Evolutionary conservation across 1,139 yeast species (phyloP).

Genomic region (Candida anutae): DNA sequence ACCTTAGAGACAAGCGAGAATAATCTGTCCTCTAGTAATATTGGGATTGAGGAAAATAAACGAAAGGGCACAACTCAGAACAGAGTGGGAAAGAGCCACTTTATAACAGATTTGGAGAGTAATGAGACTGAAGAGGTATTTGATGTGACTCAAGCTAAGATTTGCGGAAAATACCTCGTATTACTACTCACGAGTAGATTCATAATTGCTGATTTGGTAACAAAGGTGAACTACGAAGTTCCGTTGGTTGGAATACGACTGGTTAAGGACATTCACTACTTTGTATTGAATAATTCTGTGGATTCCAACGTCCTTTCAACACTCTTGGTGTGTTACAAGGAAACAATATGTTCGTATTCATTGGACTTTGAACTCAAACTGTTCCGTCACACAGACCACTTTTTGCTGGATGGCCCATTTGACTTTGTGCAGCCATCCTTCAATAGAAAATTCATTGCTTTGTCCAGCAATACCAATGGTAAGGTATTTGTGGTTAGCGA

Average conservation of each 20-base stretch:
- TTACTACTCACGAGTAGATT: slow-evolving; percentile 21
- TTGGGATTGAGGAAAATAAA: slow-evolving; percentile 1
- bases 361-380: slow-evolving; percentile 17
- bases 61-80: no score
- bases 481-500: slow-evolving; percentile 48
- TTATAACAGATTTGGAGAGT: slow-evolving; percentile 28
- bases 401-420: slow-evolving; percentile 54
- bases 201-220: slow-evolving; percentile 20
- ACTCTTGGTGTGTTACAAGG: slow-evolving; percentile 20
- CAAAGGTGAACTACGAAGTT: slow-evolving; percentile 19
- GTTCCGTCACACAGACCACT: slow-evolving; percentile 26
- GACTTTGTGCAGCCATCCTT: slow-evolving; percentile 48
- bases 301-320: slow-evolving; percentile 9
- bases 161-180: slow-evolving; percentile 25
- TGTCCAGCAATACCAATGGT: slow-evolving; percentile 37
- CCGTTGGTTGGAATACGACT: slow-evolving; percentile 15
- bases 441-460: slow-evolving; percentile 52
- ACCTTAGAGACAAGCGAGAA: slow-evolving; percentile 29
- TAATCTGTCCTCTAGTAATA: slow-evolving; percentile 5
- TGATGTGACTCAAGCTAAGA: slow-evolving; percentile 16
- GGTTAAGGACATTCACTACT: no score
- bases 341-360: slow-evolving; percentile 21
- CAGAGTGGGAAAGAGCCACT: slow-evolving; percentile 2
- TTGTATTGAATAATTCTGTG: neutral
- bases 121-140: slow-evolving; percentile 23